Evolutionary conservation across 345 rosid species (phyloP).

Genomic region (Pugionium cornutum): DNA sequence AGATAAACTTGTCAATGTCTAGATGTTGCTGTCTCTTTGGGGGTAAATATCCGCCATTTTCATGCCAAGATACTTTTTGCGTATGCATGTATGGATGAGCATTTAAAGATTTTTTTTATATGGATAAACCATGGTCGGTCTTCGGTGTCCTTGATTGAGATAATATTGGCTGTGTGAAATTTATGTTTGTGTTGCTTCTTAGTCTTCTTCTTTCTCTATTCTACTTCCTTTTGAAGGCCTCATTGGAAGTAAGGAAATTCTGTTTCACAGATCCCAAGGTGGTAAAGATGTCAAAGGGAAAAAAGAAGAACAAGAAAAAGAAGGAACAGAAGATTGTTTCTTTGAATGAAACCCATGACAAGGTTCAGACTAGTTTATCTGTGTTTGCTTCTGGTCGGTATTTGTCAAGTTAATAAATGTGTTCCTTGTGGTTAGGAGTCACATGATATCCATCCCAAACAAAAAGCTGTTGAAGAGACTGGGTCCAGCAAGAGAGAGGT

Average conservation of each 20-base stretch:
- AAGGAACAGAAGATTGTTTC: constrained; percentile 53
- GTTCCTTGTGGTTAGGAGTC: constrained; percentile 48
- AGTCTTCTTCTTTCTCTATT: constrained; percentile 41
- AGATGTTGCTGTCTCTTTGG: constrained; percentile 13
- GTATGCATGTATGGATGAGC: constrained; percentile 4
- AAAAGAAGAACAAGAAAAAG: constrained; percentile 70
- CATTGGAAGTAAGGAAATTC: constrained; percentile 39
- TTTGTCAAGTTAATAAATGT: constrained; percentile 27
- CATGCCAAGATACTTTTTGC: constrained; percentile 18
- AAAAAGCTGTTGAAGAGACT: constrained; percentile 41
- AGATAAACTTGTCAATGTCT: constrained; percentile 6
- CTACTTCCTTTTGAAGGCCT: constrained; percentile 47
- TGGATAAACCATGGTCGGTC: constrained; percentile 12
- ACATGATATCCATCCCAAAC: constrained; percentile 40
- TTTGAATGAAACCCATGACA: constrained; percentile 43
- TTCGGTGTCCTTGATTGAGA: constrained; percentile 21
- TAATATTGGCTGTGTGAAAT: constrained; percentile 29
- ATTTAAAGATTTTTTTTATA: constrained; percentile 13
- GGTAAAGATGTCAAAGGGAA: constrained; percentile 53
- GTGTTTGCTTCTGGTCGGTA: constrained; percentile 11
- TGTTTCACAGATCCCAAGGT: constrained; percentile 69
- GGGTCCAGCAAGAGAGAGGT: constrained; percentile 44
- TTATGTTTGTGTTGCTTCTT: constrained; percentile 41
- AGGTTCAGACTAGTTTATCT: constrained; percentile 45
- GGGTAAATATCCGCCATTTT: constrained; percentile 1